Evolutionary conservation across 768 basidiomycete species (phyloP).

Genomic region (Exidia glandulosa): DNA sequence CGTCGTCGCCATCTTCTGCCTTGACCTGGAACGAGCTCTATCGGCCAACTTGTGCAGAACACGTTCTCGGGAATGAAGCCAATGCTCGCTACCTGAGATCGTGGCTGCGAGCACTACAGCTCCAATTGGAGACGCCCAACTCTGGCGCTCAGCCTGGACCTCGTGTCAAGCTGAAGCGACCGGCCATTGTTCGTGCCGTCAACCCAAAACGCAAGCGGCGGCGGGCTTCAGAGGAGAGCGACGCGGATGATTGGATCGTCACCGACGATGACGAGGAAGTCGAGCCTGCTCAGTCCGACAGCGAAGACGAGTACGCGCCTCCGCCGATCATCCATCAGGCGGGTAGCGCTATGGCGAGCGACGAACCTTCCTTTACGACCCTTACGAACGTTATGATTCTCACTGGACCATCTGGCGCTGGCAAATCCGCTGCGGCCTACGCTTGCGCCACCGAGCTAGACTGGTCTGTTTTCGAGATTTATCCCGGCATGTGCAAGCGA

Average conservation of each 20-base stretch:
- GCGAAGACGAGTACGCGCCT: constrained; percentile 2
- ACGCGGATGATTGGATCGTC: constrained; percentile 44
- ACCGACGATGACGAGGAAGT: constrained; percentile 25
- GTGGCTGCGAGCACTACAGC: constrained; percentile 64
- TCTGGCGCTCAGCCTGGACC: constrained; percentile 1
- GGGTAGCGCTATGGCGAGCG: not conserved
- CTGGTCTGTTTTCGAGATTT: constrained; percentile 95
- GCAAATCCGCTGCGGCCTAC: constrained; percentile 89
- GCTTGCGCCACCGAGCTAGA: constrained; percentile 89
- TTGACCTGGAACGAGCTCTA: constrained; percentile 66
- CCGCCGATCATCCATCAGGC: not conserved
- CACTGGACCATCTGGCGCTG: constrained; percentile 68
- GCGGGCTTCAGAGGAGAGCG: constrained; percentile 36
- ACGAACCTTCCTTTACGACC: constrained; percentile 6
- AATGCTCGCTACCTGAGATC: constrained; percentile 61
- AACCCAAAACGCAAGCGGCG: constrained; percentile 41
- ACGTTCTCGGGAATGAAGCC: constrained; percentile 69
- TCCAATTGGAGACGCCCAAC: constrained; percentile 32
- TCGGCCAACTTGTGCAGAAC: constrained; percentile 58
- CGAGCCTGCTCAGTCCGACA: not conserved
- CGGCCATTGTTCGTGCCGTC: constrained; percentile 47
- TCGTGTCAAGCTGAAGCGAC: constrained; percentile 32
- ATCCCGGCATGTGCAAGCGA: constrained; percentile 88
- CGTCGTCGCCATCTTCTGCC: constrained; percentile 14
- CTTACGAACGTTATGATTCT: constrained; percentile 85